Base-by-base conservation (phyloP, 2,329 filamentous ascomycete genomes). In the Rutstroemia sp. region DNA sequence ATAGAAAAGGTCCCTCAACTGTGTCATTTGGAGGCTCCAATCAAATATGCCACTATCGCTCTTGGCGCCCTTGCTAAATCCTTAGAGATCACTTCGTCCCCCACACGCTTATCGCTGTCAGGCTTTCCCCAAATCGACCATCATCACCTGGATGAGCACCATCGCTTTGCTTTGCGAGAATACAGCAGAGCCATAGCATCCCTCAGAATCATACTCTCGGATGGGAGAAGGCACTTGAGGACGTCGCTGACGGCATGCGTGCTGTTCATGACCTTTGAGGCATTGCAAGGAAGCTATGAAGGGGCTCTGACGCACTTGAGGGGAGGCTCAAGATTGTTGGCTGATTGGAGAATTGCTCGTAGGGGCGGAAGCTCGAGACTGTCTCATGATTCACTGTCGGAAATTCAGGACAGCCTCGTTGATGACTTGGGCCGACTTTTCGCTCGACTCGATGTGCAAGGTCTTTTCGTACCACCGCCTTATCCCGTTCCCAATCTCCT, bases 381-480 rank as follows among this genome's bases (percentile, higher is more conserved):
- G n/a, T 68, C 66, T 17, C 66, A 68, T 46, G 66, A 68, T 51
- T 68, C 66, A 5, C 57, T 67, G 21, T 68, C 66, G 2, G 65
- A 68, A 38, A 67, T 68, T 49, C 66, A 68, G 48, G 66, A 68
- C 60, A 66, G 64, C 34, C 51, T 68, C 12, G 61, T 68, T 14
- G 66, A 68, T 58, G 66, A 68, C 53, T 57, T 68, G 12, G 66
- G 66, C 6, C 56, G 65, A 5, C 65, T 68, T 63, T 68, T 68
- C 42, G 65, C 66, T 46, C 63, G 66, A 25, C 61, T 68, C 9
- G 66, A 68, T 48, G 64, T 67, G 7, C 66, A 68, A 54, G 64
- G 63, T 21, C 58, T 68, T 16, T 68, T 67, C 42, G 59, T 67
- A 14, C 66, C 65, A 9, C 65, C 66, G 8, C 66, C 66, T 7